phyloP scores from a whole-genome alignment of 129 eudicot genomes.

The Oenanthe sinensis region DNA sequence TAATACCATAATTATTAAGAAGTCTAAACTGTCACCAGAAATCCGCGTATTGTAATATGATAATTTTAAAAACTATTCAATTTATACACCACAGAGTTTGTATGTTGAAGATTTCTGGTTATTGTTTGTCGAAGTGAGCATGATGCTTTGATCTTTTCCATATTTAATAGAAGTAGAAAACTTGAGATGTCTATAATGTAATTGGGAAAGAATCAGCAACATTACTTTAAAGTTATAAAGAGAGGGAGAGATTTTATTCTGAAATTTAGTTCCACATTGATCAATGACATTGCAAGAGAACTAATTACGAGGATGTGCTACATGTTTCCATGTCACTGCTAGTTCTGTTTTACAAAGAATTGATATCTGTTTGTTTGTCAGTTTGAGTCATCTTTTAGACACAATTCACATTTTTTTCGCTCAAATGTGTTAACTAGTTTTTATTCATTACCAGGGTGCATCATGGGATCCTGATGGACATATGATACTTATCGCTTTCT shows the following conservation, averaged over 20 bases:
- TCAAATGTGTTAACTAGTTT: not conserved
- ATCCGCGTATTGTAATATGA: not conserved
- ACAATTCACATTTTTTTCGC: not conserved
- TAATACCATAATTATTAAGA: not conserved
- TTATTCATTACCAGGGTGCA: constrained; percentile 68
- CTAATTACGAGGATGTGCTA: not conserved
- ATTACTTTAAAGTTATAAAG: not conserved
- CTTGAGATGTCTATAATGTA: not conserved
- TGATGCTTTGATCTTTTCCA: not conserved
- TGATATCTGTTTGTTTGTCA: not conserved
- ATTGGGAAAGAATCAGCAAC: not conserved
- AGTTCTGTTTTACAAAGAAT: not conserved
- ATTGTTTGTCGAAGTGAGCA: not conserved
- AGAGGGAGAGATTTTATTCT: not conserved
- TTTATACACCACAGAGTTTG: not conserved
- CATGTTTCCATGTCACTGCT: not conserved
- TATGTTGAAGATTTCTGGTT: not conserved
- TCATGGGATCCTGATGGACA: constrained; percentile 99
- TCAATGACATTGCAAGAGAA: not conserved
- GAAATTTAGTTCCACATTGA: not conserved
- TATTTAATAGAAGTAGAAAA: not conserved
- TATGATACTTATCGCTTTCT: constrained; percentile 76
- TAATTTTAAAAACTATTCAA: not conserved
- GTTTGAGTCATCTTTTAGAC: not conserved
- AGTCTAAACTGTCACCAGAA: not conserved